Percentiles rank a stretch among this genome's conserved stretches.
Evolutionary conservation across 257 asterid species (phyloP).

Genomic region (Solanum lycopersicoides): DNA sequence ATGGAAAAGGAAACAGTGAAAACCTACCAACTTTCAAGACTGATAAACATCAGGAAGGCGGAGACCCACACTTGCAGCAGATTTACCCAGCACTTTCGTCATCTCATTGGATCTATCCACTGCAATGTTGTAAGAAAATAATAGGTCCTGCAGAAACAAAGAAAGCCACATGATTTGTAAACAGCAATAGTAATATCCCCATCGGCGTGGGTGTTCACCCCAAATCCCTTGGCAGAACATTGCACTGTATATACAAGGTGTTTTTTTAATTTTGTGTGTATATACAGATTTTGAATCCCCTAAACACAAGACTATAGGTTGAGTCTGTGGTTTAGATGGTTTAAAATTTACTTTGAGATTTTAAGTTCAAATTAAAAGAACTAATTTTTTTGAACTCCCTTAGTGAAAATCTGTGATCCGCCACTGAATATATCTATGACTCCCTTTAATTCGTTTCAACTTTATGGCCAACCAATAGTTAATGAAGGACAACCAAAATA

Average conservation of each 20-base stretch:
- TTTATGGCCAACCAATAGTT: not conserved
- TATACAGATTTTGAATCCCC: not conserved
- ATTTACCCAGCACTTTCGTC: slow-evolving; percentile 61
- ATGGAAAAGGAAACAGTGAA: not conserved
- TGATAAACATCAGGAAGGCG: slow-evolving; percentile 69
- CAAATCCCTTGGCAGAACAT: not conserved
- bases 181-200: not conserved
- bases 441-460: not conserved
- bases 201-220: not conserved
- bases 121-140: slow-evolving; percentile 84
- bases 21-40: slow-evolving; percentile 37
- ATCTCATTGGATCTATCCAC: slow-evolving; percentile 79
- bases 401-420: not conserved
- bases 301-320: not conserved
- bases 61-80: slow-evolving; percentile 96
- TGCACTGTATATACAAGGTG: not conserved
- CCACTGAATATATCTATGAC: not conserved
- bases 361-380: not conserved
- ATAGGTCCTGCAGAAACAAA: slow-evolving; percentile 38
- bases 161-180: not conserved
- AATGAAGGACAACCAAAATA: not conserved
- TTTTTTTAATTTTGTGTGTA: not conserved
- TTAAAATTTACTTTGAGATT: not conserved
- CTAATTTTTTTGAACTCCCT: not conserved
- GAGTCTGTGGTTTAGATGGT: not conserved